A percentile compares a stretch with the other conserved stretches of the same genome.
phyloP scores from a whole-genome alignment of 2,329 filamentous ascomycete genomes.

The Clathrospora elynae region DNA sequence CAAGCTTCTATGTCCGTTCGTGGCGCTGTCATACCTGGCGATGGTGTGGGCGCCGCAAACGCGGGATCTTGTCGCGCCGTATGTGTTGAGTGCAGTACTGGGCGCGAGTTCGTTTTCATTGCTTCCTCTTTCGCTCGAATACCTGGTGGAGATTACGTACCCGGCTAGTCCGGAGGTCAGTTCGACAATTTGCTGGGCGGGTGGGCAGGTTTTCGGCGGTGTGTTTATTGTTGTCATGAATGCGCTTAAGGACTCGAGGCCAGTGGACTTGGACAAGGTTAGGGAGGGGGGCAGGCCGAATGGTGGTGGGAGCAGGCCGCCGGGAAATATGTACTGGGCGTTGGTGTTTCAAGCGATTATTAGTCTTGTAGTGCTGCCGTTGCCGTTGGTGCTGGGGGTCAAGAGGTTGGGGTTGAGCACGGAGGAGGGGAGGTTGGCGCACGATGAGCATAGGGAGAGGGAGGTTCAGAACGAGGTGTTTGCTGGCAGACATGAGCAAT shows the following conservation, averaged over 20 bases:
- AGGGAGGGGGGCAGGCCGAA: constrained; percentile 31
- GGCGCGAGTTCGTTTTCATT: constrained; percentile 81
- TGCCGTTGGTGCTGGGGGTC: constrained; percentile 71
- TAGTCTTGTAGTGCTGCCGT: constrained; percentile 66
- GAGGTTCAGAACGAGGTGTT: constrained; percentile 7
- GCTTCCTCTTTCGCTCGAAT: constrained; percentile 84
- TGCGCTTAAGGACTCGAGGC: constrained; percentile 62
- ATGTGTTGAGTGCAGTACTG: constrained; percentile 73
- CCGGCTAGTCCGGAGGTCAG: constrained; percentile 86
- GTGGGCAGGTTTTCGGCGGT: constrained; percentile 83
- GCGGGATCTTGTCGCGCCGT: constrained; percentile 67
- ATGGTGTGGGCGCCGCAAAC: constrained; percentile 81
- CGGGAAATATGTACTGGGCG: constrained; percentile 72
- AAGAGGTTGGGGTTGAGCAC: constrained; percentile 61
- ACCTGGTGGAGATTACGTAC: constrained; percentile 83
- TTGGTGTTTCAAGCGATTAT: constrained; percentile 81
- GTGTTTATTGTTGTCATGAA: constrained; percentile 84
- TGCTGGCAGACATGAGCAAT: constrained; percentile 22
- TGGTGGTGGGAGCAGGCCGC: constrained; percentile 54
- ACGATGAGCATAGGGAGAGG: constrained; percentile 39
- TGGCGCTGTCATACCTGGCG: constrained; percentile 73
- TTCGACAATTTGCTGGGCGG: constrained; percentile 81
- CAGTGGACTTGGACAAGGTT: constrained; percentile 36
- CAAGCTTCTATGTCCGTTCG: constrained; percentile 74
- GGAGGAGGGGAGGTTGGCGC: constrained; percentile 38